Conservation (phyloP, 192 early-diverging fungal species). For the Haplosporangium gracile region DNA sequence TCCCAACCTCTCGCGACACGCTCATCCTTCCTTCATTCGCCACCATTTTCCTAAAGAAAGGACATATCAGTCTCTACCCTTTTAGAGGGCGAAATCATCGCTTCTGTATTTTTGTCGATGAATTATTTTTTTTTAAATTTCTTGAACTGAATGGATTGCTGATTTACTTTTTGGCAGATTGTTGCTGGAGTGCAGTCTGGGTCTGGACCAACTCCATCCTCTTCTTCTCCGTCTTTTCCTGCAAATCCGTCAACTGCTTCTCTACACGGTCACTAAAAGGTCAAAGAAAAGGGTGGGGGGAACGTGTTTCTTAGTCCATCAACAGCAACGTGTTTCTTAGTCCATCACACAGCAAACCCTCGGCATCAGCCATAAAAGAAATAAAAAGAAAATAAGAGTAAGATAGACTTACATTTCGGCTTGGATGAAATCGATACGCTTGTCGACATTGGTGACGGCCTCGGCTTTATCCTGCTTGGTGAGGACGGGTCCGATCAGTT, state of each 20-base stretch:
- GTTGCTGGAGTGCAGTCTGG: constrained; percentile 49
- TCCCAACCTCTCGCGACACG: too few species aligned
- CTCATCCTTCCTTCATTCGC: too few species aligned
- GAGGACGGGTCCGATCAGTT: constrained; percentile 95
- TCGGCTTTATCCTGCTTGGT: constrained; percentile 93
- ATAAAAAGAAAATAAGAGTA: not conserved
- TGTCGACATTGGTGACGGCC: constrained; percentile 89
- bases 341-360: not conserved
- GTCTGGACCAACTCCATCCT: constrained; percentile 76
- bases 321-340: not conserved
- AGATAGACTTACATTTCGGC: constrained; percentile 80
- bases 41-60: too few species aligned
- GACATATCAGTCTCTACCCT: too few species aligned
- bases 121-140: not conserved
- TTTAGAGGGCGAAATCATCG: too few species aligned
- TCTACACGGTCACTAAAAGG: constrained; percentile 83
- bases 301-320: not conserved
- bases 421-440: constrained; percentile 93
- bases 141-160: not conserved
- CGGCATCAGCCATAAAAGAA: not conserved
- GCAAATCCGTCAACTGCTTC: constrained; percentile 81
- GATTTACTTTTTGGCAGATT: constrained; percentile 27
- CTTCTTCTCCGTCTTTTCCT: constrained; percentile 87
- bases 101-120: not conserved
- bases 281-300: not conserved